Evolutionary conservation across 2,329 filamentous ascomycete genomes (phyloP).

Genomic region (Fusarium kyushuense): DNA sequence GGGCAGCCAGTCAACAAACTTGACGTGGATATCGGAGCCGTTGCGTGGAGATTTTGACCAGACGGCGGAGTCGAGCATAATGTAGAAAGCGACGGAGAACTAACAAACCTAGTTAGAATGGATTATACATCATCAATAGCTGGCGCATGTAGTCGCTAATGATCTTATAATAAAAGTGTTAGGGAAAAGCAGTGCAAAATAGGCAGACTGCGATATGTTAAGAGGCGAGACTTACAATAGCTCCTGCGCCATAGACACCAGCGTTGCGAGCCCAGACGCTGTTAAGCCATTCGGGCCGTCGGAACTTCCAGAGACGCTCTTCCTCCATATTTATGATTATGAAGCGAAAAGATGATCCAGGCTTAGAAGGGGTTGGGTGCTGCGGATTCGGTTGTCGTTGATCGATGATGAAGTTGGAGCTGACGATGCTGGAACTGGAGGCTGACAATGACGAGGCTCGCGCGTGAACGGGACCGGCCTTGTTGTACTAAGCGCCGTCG

Average conservation of each 20-base stretch:
- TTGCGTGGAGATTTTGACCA: slow-evolving; percentile 73
- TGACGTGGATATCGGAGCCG: slow-evolving; percentile 70
- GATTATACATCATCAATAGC: neutral
- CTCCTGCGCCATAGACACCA: slow-evolving; percentile 72
- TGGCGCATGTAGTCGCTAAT: neutral
- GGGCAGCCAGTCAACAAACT: slow-evolving; percentile 77
- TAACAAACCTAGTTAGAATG: slow-evolving; percentile 34
- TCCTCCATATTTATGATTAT: slow-evolving; percentile 65
- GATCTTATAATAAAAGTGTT: neutral
- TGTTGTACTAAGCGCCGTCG: slow-evolving; percentile 30
- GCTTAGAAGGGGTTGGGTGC: neutral
- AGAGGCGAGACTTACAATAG: slow-evolving; percentile 64
- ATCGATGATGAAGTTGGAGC: slow-evolving; percentile 24
- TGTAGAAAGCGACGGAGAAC: slow-evolving; percentile 77
- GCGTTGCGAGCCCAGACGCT: slow-evolving; percentile 72
- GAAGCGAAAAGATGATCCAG: neutral
- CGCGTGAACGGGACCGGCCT: slow-evolving; percentile 26
- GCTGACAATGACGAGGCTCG: slow-evolving; percentile 49
- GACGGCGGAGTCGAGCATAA: slow-evolving; percentile 74
- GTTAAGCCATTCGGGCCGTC: slow-evolving; percentile 75
- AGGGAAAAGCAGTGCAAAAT: neutral
- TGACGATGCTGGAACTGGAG: slow-evolving; percentile 34
- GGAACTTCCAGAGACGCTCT: slow-evolving; percentile 75
- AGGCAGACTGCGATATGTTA: neutral
- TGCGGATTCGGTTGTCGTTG: slow-evolving; percentile 10